Base-by-base conservation (phyloP, 2,329 filamentous ascomycete genomes). In the Epichloe bromicola region DNA sequence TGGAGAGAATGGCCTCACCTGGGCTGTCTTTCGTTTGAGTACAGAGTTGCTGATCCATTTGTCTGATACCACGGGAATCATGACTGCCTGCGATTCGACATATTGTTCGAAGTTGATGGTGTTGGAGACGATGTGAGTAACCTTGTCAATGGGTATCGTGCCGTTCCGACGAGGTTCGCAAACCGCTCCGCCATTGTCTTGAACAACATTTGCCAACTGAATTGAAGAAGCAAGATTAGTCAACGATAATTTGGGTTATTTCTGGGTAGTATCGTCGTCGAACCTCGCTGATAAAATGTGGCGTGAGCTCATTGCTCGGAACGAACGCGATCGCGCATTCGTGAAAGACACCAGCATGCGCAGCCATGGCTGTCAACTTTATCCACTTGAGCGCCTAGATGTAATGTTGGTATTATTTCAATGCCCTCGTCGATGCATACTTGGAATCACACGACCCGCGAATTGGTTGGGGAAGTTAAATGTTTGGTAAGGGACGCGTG, bases 71-170 rank as follows among this genome's bases (percentile, higher is more conserved):
- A 97, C 86, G 11, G 88, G 85, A 47, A 93, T 83, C 75, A 95
- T 85, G 56, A 80, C 73, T 46, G 88, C 85, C 56, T 85, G 76
- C 1, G 88, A 83, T 55, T 80, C 76, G 54, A 79, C 74, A 64
- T 93, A 97, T 60, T 91, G 82, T n/a, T 87, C 83, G 59, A 98
- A 98, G 65, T 98, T 89, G 67, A 88, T 86, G 1, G 86, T 91
- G 53, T 83, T 80, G 51, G 90, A 73, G 46, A 82, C 62, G 55
- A 82, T 75, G 59, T 81, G 78, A 20, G 77, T 78, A 47, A 73
- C 70, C 51, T 71, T 59, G 47, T 70, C 62, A 30, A 80, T 69
- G 1, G 68, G 67, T 14, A 79, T 63, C 14, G 70, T 68, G 57
- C 74, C 75, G 57, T 78, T 68, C 53, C 70, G 67, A 53, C 69